Percentiles rank a stretch among this genome's conserved stretches.
phyloP scores from a whole-genome alignment of 306 rosid genomes.

The Arachis hypogaea region DNA sequence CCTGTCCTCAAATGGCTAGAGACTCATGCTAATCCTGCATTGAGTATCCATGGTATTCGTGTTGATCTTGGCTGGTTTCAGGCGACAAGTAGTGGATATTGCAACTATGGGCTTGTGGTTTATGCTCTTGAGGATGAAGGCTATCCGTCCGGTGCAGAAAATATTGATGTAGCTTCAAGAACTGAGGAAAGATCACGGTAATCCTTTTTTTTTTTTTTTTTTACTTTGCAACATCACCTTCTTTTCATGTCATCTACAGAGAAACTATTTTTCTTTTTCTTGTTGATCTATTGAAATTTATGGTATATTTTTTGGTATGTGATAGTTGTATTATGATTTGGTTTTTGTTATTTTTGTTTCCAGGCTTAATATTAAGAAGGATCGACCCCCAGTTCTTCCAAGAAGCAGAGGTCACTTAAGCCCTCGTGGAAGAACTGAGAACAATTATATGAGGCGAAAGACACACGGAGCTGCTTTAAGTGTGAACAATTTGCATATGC shows the following conservation, averaged over 20 bases:
- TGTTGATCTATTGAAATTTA: conserved; percentile 21
- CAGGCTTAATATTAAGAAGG: conserved; percentile 53
- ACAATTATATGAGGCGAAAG: conserved; percentile 58
- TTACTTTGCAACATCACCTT: background rate
- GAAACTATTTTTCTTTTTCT: background rate
- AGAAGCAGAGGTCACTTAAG: conserved; percentile 50
- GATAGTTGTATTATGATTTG: conserved; percentile 1
- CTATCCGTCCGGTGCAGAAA: conserved; percentile 43
- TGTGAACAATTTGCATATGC: conserved; percentile 66
- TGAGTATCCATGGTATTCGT: conserved; percentile 65
- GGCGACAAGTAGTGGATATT: conserved; percentile 86
- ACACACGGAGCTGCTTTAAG: conserved; percentile 67
- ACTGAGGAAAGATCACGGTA: conserved; percentile 70
- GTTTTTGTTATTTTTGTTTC: conserved; percentile 36
- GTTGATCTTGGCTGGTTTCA: conserved; percentile 94
- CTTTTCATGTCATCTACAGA: conserved; percentile 2
- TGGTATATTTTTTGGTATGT: conserved; percentile 16
- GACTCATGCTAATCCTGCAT: conserved; percentile 84
- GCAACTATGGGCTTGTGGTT: conserved; percentile 87
- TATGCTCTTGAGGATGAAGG: conserved; percentile 60
- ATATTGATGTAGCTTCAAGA: conserved; percentile 53
- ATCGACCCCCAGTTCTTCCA: conserved; percentile 47
- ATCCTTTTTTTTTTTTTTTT: conserved; percentile 36
- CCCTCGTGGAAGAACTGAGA: conserved; percentile 50
- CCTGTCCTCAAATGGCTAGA: conserved; percentile 92